Evolutionary conservation across 352 stramenopile genomes (phyloP).

Genomic region (Phytophthora vignae): DNA sequence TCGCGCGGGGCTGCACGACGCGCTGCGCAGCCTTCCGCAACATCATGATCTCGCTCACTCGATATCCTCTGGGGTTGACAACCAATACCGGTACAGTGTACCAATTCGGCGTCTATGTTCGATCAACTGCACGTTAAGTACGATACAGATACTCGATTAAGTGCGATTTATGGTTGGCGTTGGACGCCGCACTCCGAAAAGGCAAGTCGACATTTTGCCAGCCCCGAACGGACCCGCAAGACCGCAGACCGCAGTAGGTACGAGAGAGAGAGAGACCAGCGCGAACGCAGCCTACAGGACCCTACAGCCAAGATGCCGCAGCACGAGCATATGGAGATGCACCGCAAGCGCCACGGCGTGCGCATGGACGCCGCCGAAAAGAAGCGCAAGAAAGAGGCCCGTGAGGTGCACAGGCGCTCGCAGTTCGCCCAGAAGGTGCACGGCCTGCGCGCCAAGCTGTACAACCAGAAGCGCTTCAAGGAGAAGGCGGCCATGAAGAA

Average conservation of each 20-base stretch:
- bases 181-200: neutral
- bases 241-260: neutral
- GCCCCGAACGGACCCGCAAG: constrained; percentile 27
- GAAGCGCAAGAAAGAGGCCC: constrained; percentile 98
- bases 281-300: neutral
- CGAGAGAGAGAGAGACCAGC: constrained; percentile 1
- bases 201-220: constrained; percentile 16
- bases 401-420: constrained; percentile 97
- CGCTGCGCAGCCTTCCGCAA: constrained; percentile 27
- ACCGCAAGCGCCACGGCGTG: constrained; percentile 99
- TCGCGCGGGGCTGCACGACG: neutral
- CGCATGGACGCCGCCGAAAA: constrained; percentile 97
- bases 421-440: constrained; percentile 99
- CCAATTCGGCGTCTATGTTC: neutral
- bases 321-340: constrained; percentile 99
- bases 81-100: neutral
- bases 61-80: neutral
- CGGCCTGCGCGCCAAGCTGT: constrained; percentile 98
- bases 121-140: neutral
- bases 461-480: constrained; percentile 99
- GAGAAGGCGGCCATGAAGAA: constrained; percentile 99
- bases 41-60: constrained; percentile 10
- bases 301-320: constrained; percentile 91
- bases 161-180: constrained; percentile 40
- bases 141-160: neutral